Base-by-base conservation (phyloP, 805 yeast species). In the Cyberlindnera bimundalis region DNA sequence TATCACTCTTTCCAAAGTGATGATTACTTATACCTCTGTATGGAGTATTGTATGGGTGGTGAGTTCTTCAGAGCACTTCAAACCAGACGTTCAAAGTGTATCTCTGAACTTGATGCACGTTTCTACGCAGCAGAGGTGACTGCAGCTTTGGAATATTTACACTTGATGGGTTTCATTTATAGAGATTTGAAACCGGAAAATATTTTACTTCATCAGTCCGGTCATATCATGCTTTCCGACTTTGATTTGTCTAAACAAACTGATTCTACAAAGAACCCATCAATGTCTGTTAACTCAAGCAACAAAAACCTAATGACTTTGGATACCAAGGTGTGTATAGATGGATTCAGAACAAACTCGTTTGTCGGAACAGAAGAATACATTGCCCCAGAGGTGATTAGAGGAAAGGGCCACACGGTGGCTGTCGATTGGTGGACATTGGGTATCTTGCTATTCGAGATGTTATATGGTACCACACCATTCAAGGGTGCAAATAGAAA, bases 361-460 rank as follows among this genome's bases (percentile, higher is more conserved):
- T 93, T 93, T 70, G 99, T 93, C 26, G 99, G 99, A 2, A 93
- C 99, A 0, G 99, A 93, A 59, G 99, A 93, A 60, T 93, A 93
- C 61, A 89, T 93, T 55, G 98, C 99, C 0, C 99, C 99, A 0
- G 99, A 93, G 58, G 99, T 93, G 5, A 93, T 93, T 40, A 71
- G 93, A 60, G 98, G 98, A 2, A 86, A 90, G 53, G 99, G 99
- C 2, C 99, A 93, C 56, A 91, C 98, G 1, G 83, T 91, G 7
- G 96, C 98, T 0, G 99, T 93, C 14, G 99, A 93, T 62, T 93
- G 99, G 99, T 93, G 99, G 99, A 93, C 99, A 0, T 68, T 93
- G 50, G 99, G 99, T 4, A 89, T 93, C 16, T 73, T 93, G 54
- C 69, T 89, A 18, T 95, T 79, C 62, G 99, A 93, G 59, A 93